phyloP scores from a whole-genome alignment of 805 yeast species.

The Soucietia sequanensis region DNA sequence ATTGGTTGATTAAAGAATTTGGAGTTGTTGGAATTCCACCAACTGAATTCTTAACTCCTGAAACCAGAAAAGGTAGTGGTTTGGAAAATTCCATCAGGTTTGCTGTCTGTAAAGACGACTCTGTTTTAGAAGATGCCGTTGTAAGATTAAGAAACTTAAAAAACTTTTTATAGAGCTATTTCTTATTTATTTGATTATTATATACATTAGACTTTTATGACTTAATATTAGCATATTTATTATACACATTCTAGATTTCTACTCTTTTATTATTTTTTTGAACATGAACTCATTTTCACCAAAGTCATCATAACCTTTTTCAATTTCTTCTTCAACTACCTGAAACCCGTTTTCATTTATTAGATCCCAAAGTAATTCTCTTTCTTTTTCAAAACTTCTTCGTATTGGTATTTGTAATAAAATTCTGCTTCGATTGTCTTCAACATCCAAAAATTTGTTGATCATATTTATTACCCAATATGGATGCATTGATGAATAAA shows the following conservation, averaged over 20 bases:
- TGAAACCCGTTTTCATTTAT: slow-evolving; percentile 37
- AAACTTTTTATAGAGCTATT: slow-evolving; percentile 43
- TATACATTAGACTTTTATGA: too few species aligned
- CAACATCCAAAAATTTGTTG: slow-evolving; percentile 35
- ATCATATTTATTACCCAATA: slow-evolving; percentile 65
- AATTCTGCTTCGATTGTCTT: slow-evolving; percentile 39
- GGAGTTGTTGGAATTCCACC: slow-evolving; percentile 98
- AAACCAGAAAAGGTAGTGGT: slow-evolving; percentile 56
- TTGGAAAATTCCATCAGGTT: slow-evolving; percentile 87
- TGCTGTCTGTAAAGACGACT: slow-evolving; percentile 95
- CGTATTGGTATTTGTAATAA: slow-evolving; percentile 78
- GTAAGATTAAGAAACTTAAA: slow-evolving; percentile 68
- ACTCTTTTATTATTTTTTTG: slow-evolving; percentile 26
- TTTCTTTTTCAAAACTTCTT: slow-evolving; percentile 59
- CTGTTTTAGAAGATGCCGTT: slow-evolving; percentile 76
- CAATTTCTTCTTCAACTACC: slow-evolving; percentile 40
- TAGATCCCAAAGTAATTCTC: slow-evolving; percentile 59
- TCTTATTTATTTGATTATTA: slow-evolving; percentile 2
- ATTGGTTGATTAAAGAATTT: slow-evolving; percentile 88
- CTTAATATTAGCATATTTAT: too few species aligned
- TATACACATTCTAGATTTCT: too few species aligned
- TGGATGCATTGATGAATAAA: slow-evolving; percentile 84
- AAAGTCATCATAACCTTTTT: slow-evolving; percentile 81
- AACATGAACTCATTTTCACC: slow-evolving; percentile 66
- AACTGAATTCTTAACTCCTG: slow-evolving; percentile 81